Percentiles rank a stretch among this genome's conserved stretches.
These are phyloP conservation scores for Camelina hispida DNA, from an alignment of 345 rosid species.

Conservation along the genomic window DNA sequence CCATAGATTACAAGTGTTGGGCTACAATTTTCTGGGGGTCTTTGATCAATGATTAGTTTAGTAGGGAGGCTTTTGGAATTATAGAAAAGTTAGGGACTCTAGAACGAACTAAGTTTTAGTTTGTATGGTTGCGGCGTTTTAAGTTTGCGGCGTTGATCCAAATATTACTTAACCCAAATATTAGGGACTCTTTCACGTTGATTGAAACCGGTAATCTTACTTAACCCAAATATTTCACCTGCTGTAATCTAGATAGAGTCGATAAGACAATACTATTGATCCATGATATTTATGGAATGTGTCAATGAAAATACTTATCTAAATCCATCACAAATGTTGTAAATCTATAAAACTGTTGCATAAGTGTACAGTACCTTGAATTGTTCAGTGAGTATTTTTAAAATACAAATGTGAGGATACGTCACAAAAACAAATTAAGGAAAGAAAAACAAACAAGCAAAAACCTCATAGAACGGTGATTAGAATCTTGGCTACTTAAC, in stretches of 20 bases:
- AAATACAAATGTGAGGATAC: neutral
- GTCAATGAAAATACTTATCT: neutral
- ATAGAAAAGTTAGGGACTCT: neutral
- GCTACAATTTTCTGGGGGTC: neutral
- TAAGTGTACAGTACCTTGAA: neutral
- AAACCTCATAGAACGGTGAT: neutral
- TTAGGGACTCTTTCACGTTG: constrained; percentile 11
- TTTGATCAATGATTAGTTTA: neutral
- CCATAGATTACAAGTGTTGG: neutral
- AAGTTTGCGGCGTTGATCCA: too few species aligned
- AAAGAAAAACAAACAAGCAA: neutral
- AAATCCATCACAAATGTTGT: neutral
- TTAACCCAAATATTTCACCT: neutral
- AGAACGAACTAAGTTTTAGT: neutral
- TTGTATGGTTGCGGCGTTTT: neutral
- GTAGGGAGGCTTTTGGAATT: constrained; percentile 15
- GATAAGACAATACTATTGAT: neutral
- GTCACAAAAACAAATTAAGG: neutral
- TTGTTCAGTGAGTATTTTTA: neutral
- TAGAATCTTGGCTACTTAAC: neutral
- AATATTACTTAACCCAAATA: too few species aligned
- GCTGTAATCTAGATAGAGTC: neutral
- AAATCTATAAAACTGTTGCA: neutral
- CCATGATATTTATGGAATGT: neutral
- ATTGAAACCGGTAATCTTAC: neutral